A percentile compares a stretch with the other conserved stretches of the same genome.
Conservation (phyloP, 2,329 filamentous ascomycete genomes). For the Sclerotinia nivalis region DNA sequence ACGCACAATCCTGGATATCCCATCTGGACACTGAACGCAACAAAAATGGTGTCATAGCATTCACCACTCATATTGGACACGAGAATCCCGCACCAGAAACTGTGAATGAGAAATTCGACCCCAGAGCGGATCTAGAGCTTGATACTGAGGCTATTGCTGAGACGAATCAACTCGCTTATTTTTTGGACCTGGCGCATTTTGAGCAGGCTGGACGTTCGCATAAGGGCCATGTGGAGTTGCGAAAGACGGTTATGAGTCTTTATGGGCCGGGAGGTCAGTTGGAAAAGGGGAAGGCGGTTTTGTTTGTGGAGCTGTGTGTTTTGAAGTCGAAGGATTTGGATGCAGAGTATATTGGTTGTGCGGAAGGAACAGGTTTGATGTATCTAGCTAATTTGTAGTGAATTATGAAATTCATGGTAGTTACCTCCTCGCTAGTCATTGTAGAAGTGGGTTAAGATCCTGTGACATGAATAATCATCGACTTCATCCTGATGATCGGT, state of each 20-base stretch:
- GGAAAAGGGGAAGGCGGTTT: constrained; percentile 23
- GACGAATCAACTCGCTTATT: constrained; percentile 30
- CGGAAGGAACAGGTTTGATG: constrained; percentile 42
- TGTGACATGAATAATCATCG: background rate
- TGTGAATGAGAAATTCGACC: background rate
- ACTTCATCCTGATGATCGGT: background rate
- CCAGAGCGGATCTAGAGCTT: background rate
- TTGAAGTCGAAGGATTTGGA: constrained; percentile 37
- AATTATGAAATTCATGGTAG: background rate
- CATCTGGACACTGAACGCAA: constrained; percentile 27
- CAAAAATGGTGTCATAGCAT: constrained; percentile 27
- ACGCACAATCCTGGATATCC: constrained; percentile 28
- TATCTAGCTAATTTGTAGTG: constrained; percentile 36
- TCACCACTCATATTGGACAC: constrained; percentile 28
- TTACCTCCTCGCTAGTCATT: background rate
- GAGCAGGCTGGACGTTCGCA: constrained; percentile 29
- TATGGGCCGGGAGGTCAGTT: constrained; percentile 29
- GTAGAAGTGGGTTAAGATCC: background rate
- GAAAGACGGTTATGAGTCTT: constrained; percentile 27
- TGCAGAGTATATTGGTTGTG: constrained; percentile 32
- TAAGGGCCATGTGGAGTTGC: constrained; percentile 26
- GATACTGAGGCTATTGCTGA: constrained; percentile 22
- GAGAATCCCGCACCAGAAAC: constrained; percentile 24
- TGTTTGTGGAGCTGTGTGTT: constrained; percentile 30
- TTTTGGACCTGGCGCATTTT: constrained; percentile 32